Evolutionary conservation across 176 grass and related monocot genomes (phyloP).

Genomic region (Oryza meyeriana): DNA sequence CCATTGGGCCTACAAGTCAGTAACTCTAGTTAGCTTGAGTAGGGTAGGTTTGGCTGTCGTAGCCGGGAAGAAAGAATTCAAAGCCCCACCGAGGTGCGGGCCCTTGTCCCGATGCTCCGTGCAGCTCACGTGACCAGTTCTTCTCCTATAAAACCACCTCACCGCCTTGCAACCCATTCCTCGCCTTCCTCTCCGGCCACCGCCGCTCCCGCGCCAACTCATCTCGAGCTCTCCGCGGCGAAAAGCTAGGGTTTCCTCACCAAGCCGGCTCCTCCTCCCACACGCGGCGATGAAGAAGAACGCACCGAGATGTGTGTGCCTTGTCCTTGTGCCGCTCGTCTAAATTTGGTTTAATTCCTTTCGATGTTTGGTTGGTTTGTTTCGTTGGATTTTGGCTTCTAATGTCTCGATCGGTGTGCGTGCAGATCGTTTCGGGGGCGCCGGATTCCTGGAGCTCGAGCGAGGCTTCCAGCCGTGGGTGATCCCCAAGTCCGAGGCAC

Average conservation of each 20-base stretch:
- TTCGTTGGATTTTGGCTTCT: not conserved
- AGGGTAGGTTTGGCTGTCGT: not conserved
- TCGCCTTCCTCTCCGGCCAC: not conserved
- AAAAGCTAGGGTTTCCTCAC: constrained; percentile 9
- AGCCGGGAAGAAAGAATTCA: constrained; percentile 6
- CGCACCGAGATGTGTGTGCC: not conserved
- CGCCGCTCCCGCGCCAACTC: not conserved
- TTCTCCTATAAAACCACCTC: constrained; percentile 25
- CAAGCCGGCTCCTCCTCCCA: not conserved
- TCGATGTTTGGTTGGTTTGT: not conserved
- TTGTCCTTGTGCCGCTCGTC: not conserved
- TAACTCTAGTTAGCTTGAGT: not conserved
- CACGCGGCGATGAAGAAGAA: constrained; percentile 8
- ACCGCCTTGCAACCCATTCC: not conserved
- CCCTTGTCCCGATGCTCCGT: not conserved
- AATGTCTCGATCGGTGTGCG: not conserved
- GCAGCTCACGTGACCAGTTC: not conserved
- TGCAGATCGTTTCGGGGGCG: not conserved
- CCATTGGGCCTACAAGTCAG: not conserved
- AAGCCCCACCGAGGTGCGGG: not conserved
- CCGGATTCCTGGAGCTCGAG: not conserved
- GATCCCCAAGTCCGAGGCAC: constrained; percentile 3
- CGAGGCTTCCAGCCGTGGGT: constrained; percentile 16
- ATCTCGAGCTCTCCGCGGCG: not conserved
- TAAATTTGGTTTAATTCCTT: not conserved